A percentile compares a stretch with the other conserved stretches of the same genome.
Evolutionary conservation across 2,329 filamentous ascomycete genomes (phyloP).

Genomic region (Aspergillus ochraceus): DNA sequence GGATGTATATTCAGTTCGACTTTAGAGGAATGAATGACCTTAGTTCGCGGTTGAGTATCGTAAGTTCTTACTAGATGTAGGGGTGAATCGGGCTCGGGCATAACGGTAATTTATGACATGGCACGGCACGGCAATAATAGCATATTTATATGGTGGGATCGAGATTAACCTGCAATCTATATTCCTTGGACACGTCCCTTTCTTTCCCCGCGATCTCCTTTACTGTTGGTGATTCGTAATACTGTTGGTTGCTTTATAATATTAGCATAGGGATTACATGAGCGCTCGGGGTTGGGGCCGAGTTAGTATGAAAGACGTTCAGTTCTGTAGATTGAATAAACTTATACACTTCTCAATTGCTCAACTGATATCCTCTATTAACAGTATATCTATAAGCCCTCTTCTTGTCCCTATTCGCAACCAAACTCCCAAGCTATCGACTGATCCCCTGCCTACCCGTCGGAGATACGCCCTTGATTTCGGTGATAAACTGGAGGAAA

Average conservation of each 20-base stretch:
- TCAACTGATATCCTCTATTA: no score
- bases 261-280: background rate
- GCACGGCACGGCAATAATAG: background rate
- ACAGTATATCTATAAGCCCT: no score
- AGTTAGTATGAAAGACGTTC: background rate
- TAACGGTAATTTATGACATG: background rate
- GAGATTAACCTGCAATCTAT: background rate
- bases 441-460: background rate
- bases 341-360: no score
- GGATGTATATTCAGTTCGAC: no score
- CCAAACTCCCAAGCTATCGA: no score
- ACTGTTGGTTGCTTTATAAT: background rate
- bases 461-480: background rate
- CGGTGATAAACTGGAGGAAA: background rate
- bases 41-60: no score
- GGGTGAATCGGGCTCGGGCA: no score
- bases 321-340: no score
- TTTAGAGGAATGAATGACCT: no score
- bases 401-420: no score
- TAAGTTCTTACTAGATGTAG: no score
- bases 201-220: background rate
- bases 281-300: background rate
- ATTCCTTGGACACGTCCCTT: background rate
- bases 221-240: background rate
- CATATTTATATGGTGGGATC: background rate